phyloP scores from a whole-genome alignment of 2,329 filamentous ascomycete species.

The Cephalotrichum gorgonifer region DNA sequence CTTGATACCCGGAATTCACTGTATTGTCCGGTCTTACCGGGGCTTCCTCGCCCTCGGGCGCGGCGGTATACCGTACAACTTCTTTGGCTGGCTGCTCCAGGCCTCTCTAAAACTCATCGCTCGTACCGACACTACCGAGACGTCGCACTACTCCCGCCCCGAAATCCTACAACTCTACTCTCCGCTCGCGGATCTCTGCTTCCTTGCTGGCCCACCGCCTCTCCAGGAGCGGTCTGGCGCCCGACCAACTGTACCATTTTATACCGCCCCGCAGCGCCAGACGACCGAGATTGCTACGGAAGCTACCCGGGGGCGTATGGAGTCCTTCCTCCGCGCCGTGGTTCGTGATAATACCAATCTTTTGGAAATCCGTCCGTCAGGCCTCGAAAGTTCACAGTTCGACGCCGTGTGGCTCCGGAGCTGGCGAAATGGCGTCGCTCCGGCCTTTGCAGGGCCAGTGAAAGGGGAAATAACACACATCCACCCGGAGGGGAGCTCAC shows the following conservation, averaged over 20 bases:
- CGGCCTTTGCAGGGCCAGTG: conserved; percentile 10
- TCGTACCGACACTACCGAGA: conserved; percentile 19
- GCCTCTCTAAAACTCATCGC: conserved; percentile 19
- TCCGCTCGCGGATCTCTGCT: not conserved
- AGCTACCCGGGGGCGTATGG: conserved; percentile 4
- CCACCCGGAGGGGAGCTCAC: conserved; percentile 27
- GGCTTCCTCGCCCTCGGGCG: conserved; percentile 29
- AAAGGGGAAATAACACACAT: conserved; percentile 24
- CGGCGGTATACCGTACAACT: conserved; percentile 31
- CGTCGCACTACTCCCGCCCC: conserved; percentile 15
- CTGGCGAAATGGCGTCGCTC: conserved; percentile 14
- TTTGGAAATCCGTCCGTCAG: not conserved
- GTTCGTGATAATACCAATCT: not conserved
- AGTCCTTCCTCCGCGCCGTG: not conserved
- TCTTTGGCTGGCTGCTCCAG: conserved; percentile 29
- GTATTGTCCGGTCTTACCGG: conserved; percentile 21
- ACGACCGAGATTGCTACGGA: conserved; percentile 13
- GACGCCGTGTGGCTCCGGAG: not conserved
- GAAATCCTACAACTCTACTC: conserved; percentile 7
- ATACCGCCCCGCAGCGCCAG: conserved; percentile 28
- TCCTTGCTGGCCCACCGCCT: not conserved
- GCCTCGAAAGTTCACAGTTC: not conserved
- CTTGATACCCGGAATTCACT: conserved; percentile 7
- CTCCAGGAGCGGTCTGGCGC: not conserved
- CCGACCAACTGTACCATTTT: conserved; percentile 21